Base-by-base conservation (phyloP, 78 protist species). In the Protostelium mycophagum region DNA sequence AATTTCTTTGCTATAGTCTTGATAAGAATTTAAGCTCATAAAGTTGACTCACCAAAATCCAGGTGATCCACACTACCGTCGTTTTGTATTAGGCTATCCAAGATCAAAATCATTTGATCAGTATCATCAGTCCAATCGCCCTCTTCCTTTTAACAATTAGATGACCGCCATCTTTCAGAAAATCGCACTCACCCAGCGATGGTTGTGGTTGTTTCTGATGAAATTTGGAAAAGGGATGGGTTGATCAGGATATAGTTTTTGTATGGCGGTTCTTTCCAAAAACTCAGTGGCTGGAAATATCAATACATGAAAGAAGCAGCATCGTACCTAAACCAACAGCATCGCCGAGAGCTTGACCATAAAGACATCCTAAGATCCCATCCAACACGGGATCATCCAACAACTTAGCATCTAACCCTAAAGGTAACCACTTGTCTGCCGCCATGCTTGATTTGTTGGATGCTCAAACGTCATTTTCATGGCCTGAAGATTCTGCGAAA, bases 261-360 rank as follows among this genome's bases (percentile, higher is more conserved):
- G 36, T 34, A 92, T 89, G 88, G 88, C 92, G 28, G 88, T 91
- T 63, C 88, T 92, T 39, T 88, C 86, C 88, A 92, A 92, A 85
- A 88, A 89, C 87, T 92, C 94, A 34, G 91, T 88, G 29, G 94
- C 94, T 92, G 38, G 16, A 38, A 28, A 0, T 86, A 38, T 31
- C n/a, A 5, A 38, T n/a, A 38, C 10, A 35, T 86, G 36, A 29
- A 83, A 83, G 35, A 35, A 28, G 84, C 39, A 10, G 35, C 10
- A 51, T 23, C 88, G 39, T 88, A 92, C 94, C 39, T 85, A 92
- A 34, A 85, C 94, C 94, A 88, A 83, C 89, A 10, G 94, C 94
- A 92, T 92, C 94, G 36, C 94, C 94, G 38, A 92, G 86, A 63
- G 89, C 94, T 29, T 91, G 89, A 1, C 94, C 94, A 88, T 92